These are phyloP conservation scores for Serendipita vermifera DNA, from an alignment of 768 basidiomycete genomes.

Conservation along the genomic window DNA sequence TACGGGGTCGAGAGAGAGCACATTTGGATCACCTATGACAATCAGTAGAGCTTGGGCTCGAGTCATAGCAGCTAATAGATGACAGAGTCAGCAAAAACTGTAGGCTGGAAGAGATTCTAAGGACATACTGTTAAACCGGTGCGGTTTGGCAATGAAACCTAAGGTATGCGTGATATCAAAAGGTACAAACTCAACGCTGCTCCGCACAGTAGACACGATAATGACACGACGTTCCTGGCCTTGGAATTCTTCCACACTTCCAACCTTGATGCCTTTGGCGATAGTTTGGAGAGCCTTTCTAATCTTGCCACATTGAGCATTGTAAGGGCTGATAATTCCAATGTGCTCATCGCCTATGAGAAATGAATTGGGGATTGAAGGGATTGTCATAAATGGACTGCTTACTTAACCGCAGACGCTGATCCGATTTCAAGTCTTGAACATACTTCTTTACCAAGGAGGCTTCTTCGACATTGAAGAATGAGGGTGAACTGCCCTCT, in stretches of 20 bases:
- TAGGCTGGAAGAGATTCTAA: not conserved
- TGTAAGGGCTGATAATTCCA: slow-evolving; percentile 50
- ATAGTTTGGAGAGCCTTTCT: slow-evolving; percentile 25
- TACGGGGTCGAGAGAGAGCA: slow-evolving; percentile 47
- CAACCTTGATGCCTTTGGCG: slow-evolving; percentile 38
- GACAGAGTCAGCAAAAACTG: not conserved
- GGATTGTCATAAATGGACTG: too few relatives aligned
- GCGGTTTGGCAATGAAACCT: slow-evolving; percentile 27
- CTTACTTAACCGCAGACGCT: slow-evolving; percentile 22
- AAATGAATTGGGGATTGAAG: too few relatives aligned
- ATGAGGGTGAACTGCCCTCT: slow-evolving; percentile 27
- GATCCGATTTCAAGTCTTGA: slow-evolving; percentile 19
- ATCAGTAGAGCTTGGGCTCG: slow-evolving; percentile 48
- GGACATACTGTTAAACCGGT: slow-evolving; percentile 29
- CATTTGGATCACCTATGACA: slow-evolving; percentile 45
- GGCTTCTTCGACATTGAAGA: slow-evolving; percentile 30
- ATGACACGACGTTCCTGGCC: slow-evolving; percentile 38
- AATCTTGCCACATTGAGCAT: slow-evolving; percentile 44
- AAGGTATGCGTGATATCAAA: slow-evolving; percentile 23
- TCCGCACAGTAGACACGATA: slow-evolving; percentile 31
- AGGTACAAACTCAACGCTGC: slow-evolving; percentile 22
- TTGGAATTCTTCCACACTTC: slow-evolving; percentile 55
- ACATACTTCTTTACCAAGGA: slow-evolving; percentile 26
- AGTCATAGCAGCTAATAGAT: slow-evolving; percentile 42
- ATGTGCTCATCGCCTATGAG: slow-evolving; percentile 43